Percentiles rank a stretch among this genome's conserved stretches.
Evolutionary conservation across 1,139 yeast genomes (phyloP).

Genomic region (Taiozyma sp.): DNA sequence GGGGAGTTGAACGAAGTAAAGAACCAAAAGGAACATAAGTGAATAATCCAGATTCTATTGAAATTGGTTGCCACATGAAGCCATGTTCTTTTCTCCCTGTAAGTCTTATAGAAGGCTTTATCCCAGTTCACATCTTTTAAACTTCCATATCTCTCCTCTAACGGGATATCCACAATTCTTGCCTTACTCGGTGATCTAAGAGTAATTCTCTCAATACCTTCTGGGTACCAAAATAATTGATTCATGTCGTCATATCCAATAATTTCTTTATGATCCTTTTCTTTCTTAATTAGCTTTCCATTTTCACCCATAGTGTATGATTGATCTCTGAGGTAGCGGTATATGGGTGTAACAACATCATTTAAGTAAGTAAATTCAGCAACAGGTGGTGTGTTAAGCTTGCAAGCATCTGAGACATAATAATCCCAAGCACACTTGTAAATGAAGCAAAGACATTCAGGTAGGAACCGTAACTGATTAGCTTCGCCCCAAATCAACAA

Average conservation of each 20-base stretch:
- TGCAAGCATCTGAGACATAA: constrained; percentile 12
- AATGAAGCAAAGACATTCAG: constrained; percentile 80
- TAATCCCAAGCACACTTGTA: constrained; percentile 75
- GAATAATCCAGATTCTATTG: constrained; percentile 81
- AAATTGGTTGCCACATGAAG: constrained; percentile 71
- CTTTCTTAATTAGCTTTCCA: constrained; percentile 40
- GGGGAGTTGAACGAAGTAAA: constrained; percentile 78
- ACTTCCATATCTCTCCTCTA: constrained; percentile 39
- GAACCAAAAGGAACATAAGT: constrained; percentile 75
- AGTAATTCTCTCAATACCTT: constrained; percentile 50
- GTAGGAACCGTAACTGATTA: constrained; percentile 75
- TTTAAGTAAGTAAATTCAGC: constrained; percentile 48
- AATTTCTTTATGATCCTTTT: constrained; percentile 62
- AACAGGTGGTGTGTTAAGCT: background rate
- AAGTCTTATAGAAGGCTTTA: constrained; percentile 65
- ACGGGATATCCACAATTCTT: constrained; percentile 40
- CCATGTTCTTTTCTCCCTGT: constrained; percentile 73
- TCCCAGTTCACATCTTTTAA: constrained; percentile 59
- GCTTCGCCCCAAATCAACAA: constrained; percentile 89
- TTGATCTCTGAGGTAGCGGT: constrained; percentile 56
- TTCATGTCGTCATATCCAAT: constrained; percentile 88
- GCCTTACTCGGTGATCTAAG: constrained; percentile 34
- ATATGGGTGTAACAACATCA: constrained; percentile 71
- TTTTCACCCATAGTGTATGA: constrained; percentile 34
- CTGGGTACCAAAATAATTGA: constrained; percentile 77